Conservation (phyloP, 2,329 filamentous ascomycete genomes). For the Aspergillus novoparasiticus region DNA sequence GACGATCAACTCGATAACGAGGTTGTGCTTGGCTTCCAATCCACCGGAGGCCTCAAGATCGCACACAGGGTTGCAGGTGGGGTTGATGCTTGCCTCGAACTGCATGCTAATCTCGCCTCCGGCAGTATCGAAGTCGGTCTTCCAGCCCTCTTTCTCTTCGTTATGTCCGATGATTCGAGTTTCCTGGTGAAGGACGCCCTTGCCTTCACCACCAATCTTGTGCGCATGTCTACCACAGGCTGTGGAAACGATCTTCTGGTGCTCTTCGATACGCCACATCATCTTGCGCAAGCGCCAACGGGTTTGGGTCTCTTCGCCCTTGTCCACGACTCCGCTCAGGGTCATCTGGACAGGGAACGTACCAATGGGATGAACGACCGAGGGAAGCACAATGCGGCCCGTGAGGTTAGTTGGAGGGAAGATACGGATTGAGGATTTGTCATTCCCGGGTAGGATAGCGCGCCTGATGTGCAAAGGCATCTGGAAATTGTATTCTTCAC, state of each 20-base stretch:
- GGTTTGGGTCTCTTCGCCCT: conserved; percentile 67
- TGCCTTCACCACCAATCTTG: conserved; percentile 66
- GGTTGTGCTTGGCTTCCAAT: conserved; percentile 77
- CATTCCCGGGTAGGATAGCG: conserved; percentile 74
- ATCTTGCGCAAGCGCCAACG: conserved; percentile 91
- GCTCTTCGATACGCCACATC: conserved; percentile 91
- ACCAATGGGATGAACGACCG: conserved; percentile 83
- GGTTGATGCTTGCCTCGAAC: conserved; percentile 67
- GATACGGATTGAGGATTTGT: conserved; percentile 88
- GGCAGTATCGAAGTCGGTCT: conserved; percentile 70
- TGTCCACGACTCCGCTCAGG: conserved; percentile 82
- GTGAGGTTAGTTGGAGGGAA: conserved; percentile 96
- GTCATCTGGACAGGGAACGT: conserved; percentile 77
- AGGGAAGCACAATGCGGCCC: conserved; percentile 77
- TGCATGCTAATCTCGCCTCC: conserved; percentile 80
- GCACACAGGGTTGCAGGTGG: conserved; percentile 68
- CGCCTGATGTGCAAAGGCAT: conserved; percentile 75
- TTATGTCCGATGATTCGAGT: conserved; percentile 76
- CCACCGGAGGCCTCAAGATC: conserved; percentile 75
- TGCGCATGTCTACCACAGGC: conserved; percentile 76
- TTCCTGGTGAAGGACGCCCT: conserved; percentile 74
- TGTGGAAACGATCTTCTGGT: conserved; percentile 74
- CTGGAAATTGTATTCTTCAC: conserved; percentile 65
- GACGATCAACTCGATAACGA: conserved; percentile 92
- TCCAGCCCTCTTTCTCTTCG: conserved; percentile 87